Evolutionary conservation across 2,329 filamentous ascomycete genomes (phyloP).

Genomic region (Nemania sp.): DNA sequence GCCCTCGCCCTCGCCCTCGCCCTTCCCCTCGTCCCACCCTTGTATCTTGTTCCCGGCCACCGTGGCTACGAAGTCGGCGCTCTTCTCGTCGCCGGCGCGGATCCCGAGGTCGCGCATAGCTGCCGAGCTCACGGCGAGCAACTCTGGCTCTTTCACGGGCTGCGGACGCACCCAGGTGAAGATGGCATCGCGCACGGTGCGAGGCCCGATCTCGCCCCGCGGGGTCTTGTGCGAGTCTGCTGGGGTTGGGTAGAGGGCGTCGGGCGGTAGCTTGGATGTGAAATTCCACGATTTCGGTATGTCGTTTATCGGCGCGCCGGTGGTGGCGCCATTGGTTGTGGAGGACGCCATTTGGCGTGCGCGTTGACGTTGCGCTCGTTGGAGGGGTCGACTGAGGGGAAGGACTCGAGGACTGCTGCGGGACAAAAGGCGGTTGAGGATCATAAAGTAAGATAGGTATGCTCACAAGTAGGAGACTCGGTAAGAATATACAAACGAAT

Average conservation of each 20-base stretch:
- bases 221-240: conserved; percentile 83
- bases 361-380: conserved; percentile 42
- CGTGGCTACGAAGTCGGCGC: conserved; percentile 79
- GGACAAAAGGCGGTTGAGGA: conserved; percentile 49
- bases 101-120: conserved; percentile 88
- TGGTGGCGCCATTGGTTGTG: conserved; percentile 46
- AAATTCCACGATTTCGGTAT: conserved; percentile 75
- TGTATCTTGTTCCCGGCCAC: conserved; percentile 86
- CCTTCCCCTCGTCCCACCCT: conserved; percentile 77
- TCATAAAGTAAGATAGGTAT: conserved; percentile 47
- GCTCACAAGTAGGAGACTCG: not conserved
- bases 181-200: conserved; percentile 84
- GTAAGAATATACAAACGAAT: conserved; percentile 11
- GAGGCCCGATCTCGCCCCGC: conserved; percentile 79
- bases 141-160: conserved; percentile 75
- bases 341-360: conserved; percentile 51
- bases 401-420: conserved; percentile 45
- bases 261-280: conserved; percentile 77
- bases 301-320: conserved; percentile 58
- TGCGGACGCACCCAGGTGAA: conserved; percentile 94
- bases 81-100: conserved; percentile 72
- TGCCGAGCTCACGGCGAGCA: conserved; percentile 82
- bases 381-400: conserved; percentile 26
- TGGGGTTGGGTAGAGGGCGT: conserved; percentile 83
- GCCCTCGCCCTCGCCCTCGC: conserved; percentile 71